These are phyloP conservation scores for Penicillium malachiteum DNA, from an alignment of 495 filamentous ascomycete species.

Conservation along the genomic window DNA sequence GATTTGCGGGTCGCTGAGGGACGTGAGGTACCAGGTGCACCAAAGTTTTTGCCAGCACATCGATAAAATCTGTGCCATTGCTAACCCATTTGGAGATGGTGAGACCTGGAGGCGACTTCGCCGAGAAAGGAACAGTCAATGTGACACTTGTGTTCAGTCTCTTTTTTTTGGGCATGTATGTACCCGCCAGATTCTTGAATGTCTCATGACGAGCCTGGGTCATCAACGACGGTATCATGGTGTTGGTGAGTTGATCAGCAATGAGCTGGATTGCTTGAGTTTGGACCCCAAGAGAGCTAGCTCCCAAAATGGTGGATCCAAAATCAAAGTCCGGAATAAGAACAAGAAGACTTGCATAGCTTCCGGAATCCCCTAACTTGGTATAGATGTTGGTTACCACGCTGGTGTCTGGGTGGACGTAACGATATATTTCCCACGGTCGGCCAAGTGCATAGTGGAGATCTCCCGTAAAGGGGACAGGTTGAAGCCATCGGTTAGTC, in stretches of 20 bases:
- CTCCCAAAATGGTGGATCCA: constrained; percentile 39
- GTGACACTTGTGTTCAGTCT: constrained; percentile 39
- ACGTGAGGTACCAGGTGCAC: not conserved
- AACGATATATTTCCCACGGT: constrained; percentile 46
- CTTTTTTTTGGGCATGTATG: constrained; percentile 28
- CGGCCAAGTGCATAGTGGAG: constrained; percentile 45
- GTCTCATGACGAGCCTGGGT: constrained; percentile 33
- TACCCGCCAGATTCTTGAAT: constrained; percentile 28
- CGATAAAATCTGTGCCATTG: constrained; percentile 42
- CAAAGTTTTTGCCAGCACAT: constrained; percentile 34
- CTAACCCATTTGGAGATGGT: constrained; percentile 46
- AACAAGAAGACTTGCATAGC: constrained; percentile 30
- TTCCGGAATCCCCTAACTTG: constrained; percentile 43
- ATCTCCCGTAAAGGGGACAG: constrained; percentile 47
- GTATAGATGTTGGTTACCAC: constrained; percentile 43
- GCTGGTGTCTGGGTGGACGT: constrained; percentile 22
- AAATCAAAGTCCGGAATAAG: constrained; percentile 41
- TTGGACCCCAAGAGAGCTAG: constrained; percentile 17
- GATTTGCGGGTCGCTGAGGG: not conserved
- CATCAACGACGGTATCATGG: constrained; percentile 32
- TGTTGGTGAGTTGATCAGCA: constrained; percentile 26
- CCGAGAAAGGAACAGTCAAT: constrained; percentile 30
- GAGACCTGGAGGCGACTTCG: constrained; percentile 36
- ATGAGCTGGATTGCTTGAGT: not conserved
- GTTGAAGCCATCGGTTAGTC: constrained; percentile 48